Base-by-base conservation (phyloP, 306 rosid species). In the Casuarina glauca region DNA sequence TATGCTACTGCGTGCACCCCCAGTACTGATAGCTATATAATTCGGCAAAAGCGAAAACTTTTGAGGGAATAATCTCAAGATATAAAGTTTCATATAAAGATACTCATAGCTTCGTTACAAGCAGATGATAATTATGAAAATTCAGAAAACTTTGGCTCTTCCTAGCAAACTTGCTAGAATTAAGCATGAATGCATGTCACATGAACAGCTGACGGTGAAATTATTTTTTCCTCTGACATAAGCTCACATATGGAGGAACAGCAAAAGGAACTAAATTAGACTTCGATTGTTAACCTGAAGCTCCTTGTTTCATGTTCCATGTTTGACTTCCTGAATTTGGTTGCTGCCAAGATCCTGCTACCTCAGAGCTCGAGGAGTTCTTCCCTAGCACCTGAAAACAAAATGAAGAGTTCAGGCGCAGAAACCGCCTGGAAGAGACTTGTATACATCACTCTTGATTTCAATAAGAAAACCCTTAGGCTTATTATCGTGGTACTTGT, bases 301-400 rank as follows among this genome's bases (percentile, higher is more conserved):
- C 69, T 49, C 86, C 91, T 75, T 85, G 84, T 68, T 74, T 83
- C 76, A 72, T 53, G 77, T 75, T 75, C 79, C 66, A 73, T 79
- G 85, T 67, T 64, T 84, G 85, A 80, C 74, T 84, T 76, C 74
- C 81, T 20, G 69, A 69, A 74, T 78, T 53, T 32, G 78, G 86
- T 60, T 70, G 83, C 52, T 49, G 84, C 87, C 85, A 85, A 74
- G 81, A 78, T 32, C 70, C 85, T 36, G 66, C 49, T 48, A 63
- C 66, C 72, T 69, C 86, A 75, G 85, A 80, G 35, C 58, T 70
- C 36, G 80, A 72, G 5, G 83, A 80, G 71, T 72, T 80, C 49
- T 76, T 80, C 51, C 82, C 84, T 0, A 49, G 82, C 72, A 53
- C 84, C 91, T 87, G 73, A 74, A 82, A 75, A 49, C 53, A 45